Evolutionary conservation across 2,329 filamentous ascomycete genomes (phyloP).

Genomic region (Pestalotiopsis sp.): DNA sequence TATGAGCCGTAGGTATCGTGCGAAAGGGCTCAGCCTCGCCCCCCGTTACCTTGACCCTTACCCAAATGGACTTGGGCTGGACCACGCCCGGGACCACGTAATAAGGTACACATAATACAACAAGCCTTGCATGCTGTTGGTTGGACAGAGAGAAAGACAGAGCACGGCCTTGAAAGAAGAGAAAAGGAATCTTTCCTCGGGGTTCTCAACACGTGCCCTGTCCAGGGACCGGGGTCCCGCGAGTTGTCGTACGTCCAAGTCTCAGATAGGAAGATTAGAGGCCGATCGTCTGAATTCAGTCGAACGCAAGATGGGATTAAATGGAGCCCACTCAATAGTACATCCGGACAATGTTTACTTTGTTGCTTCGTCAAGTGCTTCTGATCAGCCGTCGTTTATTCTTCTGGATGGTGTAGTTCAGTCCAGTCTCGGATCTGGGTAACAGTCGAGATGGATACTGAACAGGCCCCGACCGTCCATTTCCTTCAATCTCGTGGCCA

Average conservation of each 20-base stretch:
- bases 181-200: neutral
- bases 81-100: neutral
- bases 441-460: neutral
- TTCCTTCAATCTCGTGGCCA: neutral
- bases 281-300: neutral
- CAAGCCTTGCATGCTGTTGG: neutral
- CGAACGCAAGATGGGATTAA: neutral
- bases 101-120: neutral
- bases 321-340: neutral
- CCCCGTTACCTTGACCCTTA: neutral
- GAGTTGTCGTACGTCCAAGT: conserved; percentile 1
- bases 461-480: neutral
- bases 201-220: neutral
- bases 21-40: neutral
- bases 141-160: neutral
- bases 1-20: neutral
- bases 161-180: neutral
- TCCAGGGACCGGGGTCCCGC: neutral
- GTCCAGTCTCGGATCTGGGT: neutral
- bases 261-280: conserved; percentile 10
- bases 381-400: neutral
- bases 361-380: neutral
- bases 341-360: neutral
- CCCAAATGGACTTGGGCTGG: neutral
- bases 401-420: neutral